These are phyloP conservation scores for Salix viminalis DNA, from an alignment of 345 rosid genomes.

Conservation along the genomic window DNA sequence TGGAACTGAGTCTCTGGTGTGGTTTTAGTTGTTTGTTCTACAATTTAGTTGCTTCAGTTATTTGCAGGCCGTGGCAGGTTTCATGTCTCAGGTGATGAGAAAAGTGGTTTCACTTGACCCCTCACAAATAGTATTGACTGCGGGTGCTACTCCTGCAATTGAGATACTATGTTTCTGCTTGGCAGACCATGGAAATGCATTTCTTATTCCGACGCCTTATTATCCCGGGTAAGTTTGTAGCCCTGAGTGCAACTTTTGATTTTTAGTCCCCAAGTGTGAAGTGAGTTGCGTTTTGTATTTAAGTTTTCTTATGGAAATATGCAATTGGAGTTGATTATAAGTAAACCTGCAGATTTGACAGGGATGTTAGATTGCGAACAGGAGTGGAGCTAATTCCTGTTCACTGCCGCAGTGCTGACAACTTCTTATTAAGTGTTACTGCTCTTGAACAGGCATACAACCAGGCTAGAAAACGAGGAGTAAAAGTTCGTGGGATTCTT, in stretches of 20 bases:
- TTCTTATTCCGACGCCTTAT: constrained; percentile 80
- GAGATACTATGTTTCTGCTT: constrained; percentile 81
- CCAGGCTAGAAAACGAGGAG: constrained; percentile 82
- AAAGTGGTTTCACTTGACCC: constrained; percentile 57
- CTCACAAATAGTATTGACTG: constrained; percentile 58
- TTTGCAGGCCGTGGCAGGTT: constrained; percentile 76
- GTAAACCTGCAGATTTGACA: constrained; percentile 68
- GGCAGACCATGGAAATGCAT: constrained; percentile 88
- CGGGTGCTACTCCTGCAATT: constrained; percentile 87
- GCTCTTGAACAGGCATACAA: constrained; percentile 78
- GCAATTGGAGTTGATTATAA: constrained; percentile 7
- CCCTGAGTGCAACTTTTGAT: neutral
- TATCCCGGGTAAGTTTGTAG: constrained; percentile 70
- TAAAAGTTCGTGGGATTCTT: constrained; percentile 65
- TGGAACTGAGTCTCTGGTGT: neutral
- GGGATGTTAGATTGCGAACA: constrained; percentile 70
- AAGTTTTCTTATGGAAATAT: neutral
- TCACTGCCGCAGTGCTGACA: constrained; percentile 80
- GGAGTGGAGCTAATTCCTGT: constrained; percentile 87
- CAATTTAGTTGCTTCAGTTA: neutral
- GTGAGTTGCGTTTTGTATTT: neutral
- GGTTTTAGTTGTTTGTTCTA: neutral
- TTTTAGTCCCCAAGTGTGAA: neutral
- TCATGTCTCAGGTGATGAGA: constrained; percentile 66
- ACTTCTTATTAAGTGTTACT: constrained; percentile 53